Evolutionary conservation across 192 early-diverging fungal species (phyloP).

Genomic region (Chytriomyces confervae): DNA sequence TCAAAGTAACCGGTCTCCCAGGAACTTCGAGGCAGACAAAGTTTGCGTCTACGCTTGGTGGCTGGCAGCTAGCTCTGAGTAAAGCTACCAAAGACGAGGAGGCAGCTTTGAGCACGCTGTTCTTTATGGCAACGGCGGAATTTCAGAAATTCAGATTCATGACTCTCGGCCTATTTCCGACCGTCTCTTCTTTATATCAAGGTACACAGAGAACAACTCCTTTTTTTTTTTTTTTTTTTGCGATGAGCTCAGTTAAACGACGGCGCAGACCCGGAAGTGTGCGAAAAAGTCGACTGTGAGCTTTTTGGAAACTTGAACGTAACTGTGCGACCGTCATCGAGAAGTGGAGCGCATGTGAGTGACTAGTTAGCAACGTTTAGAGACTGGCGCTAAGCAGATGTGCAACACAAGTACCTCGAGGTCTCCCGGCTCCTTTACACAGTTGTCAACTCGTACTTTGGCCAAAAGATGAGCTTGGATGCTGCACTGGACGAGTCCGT

Average conservation of each 20-base stretch:
- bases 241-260: background rate
- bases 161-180: slow-evolving; percentile 22
- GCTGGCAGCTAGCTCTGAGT: slow-evolving; percentile 39
- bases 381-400: background rate
- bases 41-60: slow-evolving; percentile 27
- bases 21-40: background rate
- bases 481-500: background rate
- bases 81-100: slow-evolving; percentile 23
- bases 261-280: slow-evolving; percentile 31
- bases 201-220: slow-evolving; percentile 7
- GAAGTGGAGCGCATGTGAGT: background rate
- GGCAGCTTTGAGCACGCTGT: slow-evolving; percentile 7
- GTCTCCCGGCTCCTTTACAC: slow-evolving; percentile 25
- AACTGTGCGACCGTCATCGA: slow-evolving; percentile 32
- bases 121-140: slow-evolving; percentile 9
- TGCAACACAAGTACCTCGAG: slow-evolving; percentile 8
- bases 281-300: slow-evolving; percentile 22
- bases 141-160: slow-evolving; percentile 27
- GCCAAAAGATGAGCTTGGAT: background rate
- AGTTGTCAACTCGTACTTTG: slow-evolving; percentile 23
- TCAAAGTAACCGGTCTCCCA: background rate
- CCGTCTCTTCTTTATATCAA: slow-evolving; percentile 22
- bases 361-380: background rate
- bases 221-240: background rate
- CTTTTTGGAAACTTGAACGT: slow-evolving; percentile 18